A percentile compares a stretch with the other conserved stretches of the same genome.
phyloP scores from a whole-genome alignment of 768 basidiomycete species.

The Suillus paluster region DNA sequence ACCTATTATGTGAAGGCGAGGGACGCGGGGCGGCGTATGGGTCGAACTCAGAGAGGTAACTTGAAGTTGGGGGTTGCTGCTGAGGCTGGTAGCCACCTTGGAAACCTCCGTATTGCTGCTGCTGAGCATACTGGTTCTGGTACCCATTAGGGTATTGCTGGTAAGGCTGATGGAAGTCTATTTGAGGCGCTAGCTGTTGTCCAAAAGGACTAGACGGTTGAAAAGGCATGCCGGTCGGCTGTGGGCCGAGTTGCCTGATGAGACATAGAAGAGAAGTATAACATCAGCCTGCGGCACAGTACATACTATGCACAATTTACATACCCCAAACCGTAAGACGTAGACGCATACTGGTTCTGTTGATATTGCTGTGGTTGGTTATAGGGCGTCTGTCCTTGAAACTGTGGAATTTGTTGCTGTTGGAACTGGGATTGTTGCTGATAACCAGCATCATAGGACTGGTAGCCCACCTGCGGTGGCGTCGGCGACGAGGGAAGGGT shows the following conservation, averaged over 20 bases:
- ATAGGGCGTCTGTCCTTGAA: constrained; percentile 12
- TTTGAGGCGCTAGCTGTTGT: constrained; percentile 51
- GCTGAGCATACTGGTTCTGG: constrained; percentile 25
- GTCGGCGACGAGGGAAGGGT: constrained; percentile 30
- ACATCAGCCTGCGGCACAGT: background rate
- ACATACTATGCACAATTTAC: constrained; percentile 19
- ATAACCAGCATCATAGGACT: constrained; percentile 30
- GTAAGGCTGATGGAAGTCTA: constrained; percentile 15
- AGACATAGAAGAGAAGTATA: constrained; percentile 1
- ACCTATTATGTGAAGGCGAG: constrained; percentile 15
- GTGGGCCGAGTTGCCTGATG: constrained; percentile 33
- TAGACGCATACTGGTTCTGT: constrained; percentile 27
- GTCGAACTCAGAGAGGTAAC: constrained; percentile 45
- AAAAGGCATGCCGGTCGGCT: constrained; percentile 39
- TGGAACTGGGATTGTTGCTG: constrained; percentile 41
- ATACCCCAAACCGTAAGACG: constrained; percentile 30
- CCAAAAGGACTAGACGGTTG: constrained; percentile 62
- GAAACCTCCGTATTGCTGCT: constrained; percentile 33
- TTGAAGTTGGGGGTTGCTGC: constrained; percentile 25
- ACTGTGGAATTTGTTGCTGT: constrained; percentile 24
- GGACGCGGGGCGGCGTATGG: constrained; percentile 37
- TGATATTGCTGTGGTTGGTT: constrained; percentile 23
- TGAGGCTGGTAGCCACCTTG: constrained; percentile 28
- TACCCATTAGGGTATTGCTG: constrained; percentile 28
- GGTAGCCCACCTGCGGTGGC: constrained; percentile 34